Percentiles rank a stretch among this genome's conserved stretches.
Evolutionary conservation across 345 rosid genomes (phyloP).

Genomic region (Aurinia saxatilis): DNA sequence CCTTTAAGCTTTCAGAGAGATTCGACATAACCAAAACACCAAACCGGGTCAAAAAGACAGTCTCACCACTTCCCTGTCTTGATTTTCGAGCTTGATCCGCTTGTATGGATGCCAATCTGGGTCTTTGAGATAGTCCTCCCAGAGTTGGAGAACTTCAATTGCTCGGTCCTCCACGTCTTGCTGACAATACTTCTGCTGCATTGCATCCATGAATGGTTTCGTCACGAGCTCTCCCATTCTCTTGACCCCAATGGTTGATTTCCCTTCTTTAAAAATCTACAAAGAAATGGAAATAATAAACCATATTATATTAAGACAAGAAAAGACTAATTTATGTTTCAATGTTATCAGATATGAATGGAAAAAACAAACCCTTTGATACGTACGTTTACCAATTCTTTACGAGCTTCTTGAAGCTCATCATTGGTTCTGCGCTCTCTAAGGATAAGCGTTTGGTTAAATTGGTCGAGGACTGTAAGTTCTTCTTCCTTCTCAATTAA

Average conservation of each 20-base stretch:
- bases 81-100: slow-evolving; percentile 32
- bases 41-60: neutral
- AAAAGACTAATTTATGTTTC: neutral
- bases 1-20: neutral
- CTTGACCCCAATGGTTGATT: slow-evolving; percentile 54
- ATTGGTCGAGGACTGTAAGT: slow-evolving; percentile 53
- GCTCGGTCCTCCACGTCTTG: slow-evolving; percentile 79
- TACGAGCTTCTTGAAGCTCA: slow-evolving; percentile 92
- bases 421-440: slow-evolving; percentile 79
- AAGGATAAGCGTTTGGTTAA: slow-evolving; percentile 72
- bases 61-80: slow-evolving; percentile 51
- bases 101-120: slow-evolving; percentile 89
- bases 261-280: slow-evolving; percentile 57
- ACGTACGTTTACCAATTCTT: slow-evolving; percentile 67
- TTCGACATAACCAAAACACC: neutral
- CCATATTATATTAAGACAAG: neutral
- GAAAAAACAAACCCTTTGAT: slow-evolving; percentile 1
- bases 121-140: slow-evolving; percentile 87
- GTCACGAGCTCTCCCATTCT: slow-evolving; percentile 92
- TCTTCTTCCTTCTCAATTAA: slow-evolving; percentile 73
- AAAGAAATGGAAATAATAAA: slow-evolving; percentile 16
- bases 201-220: slow-evolving; percentile 66
- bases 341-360: neutral
- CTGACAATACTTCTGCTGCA: slow-evolving; percentile 60
- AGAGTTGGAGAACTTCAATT: slow-evolving; percentile 65